Evolutionary conservation across 2,329 filamentous ascomycete genomes (phyloP), one percentile per base, ranked within the genome.

Genomic region (Phialophora expanda): DNA sequence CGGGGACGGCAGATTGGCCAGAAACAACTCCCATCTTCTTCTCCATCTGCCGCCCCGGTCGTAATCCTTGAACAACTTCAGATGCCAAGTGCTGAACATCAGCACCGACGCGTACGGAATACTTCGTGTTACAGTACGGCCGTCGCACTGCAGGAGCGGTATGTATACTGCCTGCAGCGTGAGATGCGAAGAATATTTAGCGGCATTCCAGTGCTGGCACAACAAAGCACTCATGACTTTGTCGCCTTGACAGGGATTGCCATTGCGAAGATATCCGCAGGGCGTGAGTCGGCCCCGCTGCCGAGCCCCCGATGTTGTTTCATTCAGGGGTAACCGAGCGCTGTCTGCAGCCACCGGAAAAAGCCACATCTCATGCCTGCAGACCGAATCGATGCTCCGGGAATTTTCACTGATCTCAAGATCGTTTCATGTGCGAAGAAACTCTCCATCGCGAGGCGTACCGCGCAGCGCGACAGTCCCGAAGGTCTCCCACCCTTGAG

Each of bases 241-340:
- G 48, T 28, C 24, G 14, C 20, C 48, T 26, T 51, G 48, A 26
- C 48, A 22, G 14, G 48, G 48, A 51, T 26, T 26, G 24, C 4
- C 48, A 26, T 51, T 26, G 48, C 48, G 24, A 26, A 4, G 24
- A 48, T n/a, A 44, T 24, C 24, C 14, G 24, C 44, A 54, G 41
- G 30, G 22, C 51, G 20, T 56, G 59, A 26, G 34, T 58, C 46
- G 34, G 61, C 61, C 61, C 61, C 65, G 53, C 61, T 55, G 56
- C 60, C 48, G 62, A 65, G 14, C 20, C 57, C 32, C 62, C 58
- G 62, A 54, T 28, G 9, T 60, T 58, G 66, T 68, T 68, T 68
- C 66, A 68, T 57, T 61, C 55, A 60, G 60, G 66, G 63, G 51
- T 50, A 34, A 55, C 46, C 48, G n/a, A 50, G 56, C 48, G 8